A percentile compares a stretch with the other conserved stretches of the same genome.
phyloP scores from a whole-genome alignment of 768 basidiomycete species.

The Boletus subcaerulescens region DNA sequence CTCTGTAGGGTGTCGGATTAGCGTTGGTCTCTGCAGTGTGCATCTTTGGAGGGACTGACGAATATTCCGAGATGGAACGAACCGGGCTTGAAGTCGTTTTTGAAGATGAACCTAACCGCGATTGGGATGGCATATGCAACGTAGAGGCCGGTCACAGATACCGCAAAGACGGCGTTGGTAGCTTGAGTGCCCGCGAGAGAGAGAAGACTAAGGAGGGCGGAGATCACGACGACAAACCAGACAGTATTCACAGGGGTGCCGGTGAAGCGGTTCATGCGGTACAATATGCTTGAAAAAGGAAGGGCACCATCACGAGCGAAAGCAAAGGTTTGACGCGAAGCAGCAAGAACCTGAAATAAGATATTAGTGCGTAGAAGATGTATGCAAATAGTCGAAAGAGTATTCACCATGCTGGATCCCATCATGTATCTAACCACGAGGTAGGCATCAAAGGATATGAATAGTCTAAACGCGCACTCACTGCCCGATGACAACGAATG shows the following conservation, averaged over 20 bases:
- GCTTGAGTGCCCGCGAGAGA: slow-evolving; percentile 55
- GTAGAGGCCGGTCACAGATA: slow-evolving; percentile 46
- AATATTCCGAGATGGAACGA: slow-evolving; percentile 45
- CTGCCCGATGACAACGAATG: slow-evolving; percentile 50
- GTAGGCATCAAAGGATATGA: background rate
- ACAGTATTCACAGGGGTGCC: slow-evolving; percentile 60
- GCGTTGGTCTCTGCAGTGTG: background rate
- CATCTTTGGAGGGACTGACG: slow-evolving; percentile 27
- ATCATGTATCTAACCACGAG: slow-evolving; percentile 39
- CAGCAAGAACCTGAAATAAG: slow-evolving; percentile 39
- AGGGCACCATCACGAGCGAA: slow-evolving; percentile 62
- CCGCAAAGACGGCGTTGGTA: slow-evolving; percentile 55
- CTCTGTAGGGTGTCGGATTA: slow-evolving; percentile 39
- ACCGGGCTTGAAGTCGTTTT: slow-evolving; percentile 45
- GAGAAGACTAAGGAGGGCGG: slow-evolving; percentile 50
- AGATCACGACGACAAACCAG: slow-evolving; percentile 42
- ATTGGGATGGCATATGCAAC: slow-evolving; percentile 51
- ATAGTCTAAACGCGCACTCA: slow-evolving; percentile 20
- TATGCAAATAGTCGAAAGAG: too few species aligned
- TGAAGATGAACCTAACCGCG: slow-evolving; percentile 45
- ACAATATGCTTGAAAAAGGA: slow-evolving; percentile 52
- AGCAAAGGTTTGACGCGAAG: slow-evolving; percentile 54
- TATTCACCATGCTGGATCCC: slow-evolving; percentile 45
- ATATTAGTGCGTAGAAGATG: background rate
- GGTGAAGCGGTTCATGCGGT: slow-evolving; percentile 50